Evolutionary conservation across 495 filamentous ascomycete species (phyloP).

Genomic region (Podospora sp.): DNA sequence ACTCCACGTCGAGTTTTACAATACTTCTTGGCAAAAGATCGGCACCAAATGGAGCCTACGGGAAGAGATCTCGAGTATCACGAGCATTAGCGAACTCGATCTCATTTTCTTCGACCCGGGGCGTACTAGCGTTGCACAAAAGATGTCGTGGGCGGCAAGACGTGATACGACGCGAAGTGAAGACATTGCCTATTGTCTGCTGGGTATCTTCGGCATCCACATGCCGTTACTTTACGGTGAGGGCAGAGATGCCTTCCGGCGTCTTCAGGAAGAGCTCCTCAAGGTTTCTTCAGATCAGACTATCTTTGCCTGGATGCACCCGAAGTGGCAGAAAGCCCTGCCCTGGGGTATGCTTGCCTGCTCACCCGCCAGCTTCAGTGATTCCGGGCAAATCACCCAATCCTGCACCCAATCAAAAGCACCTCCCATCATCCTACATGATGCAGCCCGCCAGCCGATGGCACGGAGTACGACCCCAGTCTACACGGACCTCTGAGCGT

Average conservation of each 20-base stretch:
- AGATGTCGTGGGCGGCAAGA: slow-evolving; percentile 26
- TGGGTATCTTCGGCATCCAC: slow-evolving; percentile 32
- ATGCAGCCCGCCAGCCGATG: no score
- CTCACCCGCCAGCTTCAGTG: no score
- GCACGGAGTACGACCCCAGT: no score
- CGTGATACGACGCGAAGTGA: slow-evolving; percentile 21
- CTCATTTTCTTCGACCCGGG: no score
- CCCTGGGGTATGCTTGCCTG: no score
- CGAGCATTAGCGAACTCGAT: no score
- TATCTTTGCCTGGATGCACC: slow-evolving; percentile 37
- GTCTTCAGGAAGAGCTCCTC: slow-evolving; percentile 33
- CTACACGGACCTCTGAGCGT: no score
- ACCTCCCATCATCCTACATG: no score
- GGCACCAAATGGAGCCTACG: background rate
- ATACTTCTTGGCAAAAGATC: background rate
- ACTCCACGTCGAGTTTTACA: background rate
- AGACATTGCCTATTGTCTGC: slow-evolving; percentile 25
- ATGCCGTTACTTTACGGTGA: slow-evolving; percentile 34
- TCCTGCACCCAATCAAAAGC: no score
- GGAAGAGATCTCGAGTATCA: no score
- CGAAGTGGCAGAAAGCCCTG: no score
- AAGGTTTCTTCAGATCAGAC: slow-evolving; percentile 27
- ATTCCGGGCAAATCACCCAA: no score
- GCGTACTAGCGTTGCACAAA: slow-evolving; percentile 16
- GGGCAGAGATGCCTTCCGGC: slow-evolving; percentile 24